These are phyloP conservation scores for Emmonsiellopsis sp. DNA, from an alignment of 2,329 filamentous ascomycete species.

Conservation along the genomic window DNA sequence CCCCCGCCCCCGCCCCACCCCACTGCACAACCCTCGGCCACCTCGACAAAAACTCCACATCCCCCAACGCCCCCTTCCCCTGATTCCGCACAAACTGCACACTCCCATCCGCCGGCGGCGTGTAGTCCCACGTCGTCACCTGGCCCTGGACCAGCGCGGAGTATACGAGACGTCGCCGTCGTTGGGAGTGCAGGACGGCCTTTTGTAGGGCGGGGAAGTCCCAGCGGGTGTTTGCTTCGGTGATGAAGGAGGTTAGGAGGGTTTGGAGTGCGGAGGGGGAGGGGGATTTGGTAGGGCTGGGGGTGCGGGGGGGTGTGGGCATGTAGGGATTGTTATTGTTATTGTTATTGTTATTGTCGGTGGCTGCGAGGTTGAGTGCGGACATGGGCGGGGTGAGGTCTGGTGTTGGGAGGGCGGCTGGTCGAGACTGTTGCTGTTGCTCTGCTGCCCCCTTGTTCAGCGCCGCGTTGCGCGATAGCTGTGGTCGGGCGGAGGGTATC, in stretches of 20 bases:
- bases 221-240: slow-evolving; percentile 69
- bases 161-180: slow-evolving; percentile 70
- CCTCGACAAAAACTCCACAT: slow-evolving; percentile 33
- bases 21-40: slow-evolving; percentile 26
- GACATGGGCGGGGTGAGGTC: slow-evolving; percentile 23
- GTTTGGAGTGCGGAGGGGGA: slow-evolving; percentile 23
- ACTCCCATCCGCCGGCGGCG: slow-evolving; percentile 48
- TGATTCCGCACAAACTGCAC: slow-evolving; percentile 65
- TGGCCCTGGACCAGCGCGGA: slow-evolving; percentile 65
- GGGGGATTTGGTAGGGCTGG: slow-evolving; percentile 28
- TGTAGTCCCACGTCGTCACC: slow-evolving; percentile 78
- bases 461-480: slow-evolving; percentile 25
- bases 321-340: slow-evolving; percentile 8
- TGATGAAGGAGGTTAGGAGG: slow-evolving; percentile 57
- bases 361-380: slow-evolving; percentile 19
- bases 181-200: slow-evolving; percentile 67
- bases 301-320: slow-evolving; percentile 31
- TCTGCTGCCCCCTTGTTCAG: slow-evolving; percentile 21
- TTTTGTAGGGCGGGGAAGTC: slow-evolving; percentile 69
- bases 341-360: slow-evolving; percentile 8
- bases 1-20: slow-evolving; percentile 6
- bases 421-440: slow-evolving; percentile 9
- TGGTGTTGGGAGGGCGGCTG: slow-evolving; percentile 23
- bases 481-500: slow-evolving; percentile 31
- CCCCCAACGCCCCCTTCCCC: slow-evolving; percentile 32